These are phyloP conservation scores for Hygrophila difformis DNA, from an alignment of 257 asterid species.

Conservation along the genomic window DNA sequence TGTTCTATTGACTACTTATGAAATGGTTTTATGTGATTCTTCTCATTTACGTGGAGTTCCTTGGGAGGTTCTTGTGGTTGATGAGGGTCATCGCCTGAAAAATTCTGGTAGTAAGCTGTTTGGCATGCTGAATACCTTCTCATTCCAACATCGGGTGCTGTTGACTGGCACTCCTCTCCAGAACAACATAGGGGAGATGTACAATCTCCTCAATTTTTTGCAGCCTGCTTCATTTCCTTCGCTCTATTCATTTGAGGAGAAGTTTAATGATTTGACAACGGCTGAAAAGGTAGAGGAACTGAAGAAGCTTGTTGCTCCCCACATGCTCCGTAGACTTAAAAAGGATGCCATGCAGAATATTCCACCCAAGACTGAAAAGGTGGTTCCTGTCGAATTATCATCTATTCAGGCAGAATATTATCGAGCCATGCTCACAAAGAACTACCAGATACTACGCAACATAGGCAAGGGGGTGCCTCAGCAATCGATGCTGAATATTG, in stretches of 20 bases:
- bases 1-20: constrained; percentile 90
- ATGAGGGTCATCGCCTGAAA: constrained; percentile 98
- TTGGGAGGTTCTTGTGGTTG: constrained; percentile 99
- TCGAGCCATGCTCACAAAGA: constrained; percentile 97
- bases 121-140: constrained; percentile 74
- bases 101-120: constrained; percentile 84
- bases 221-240: constrained; percentile 95
- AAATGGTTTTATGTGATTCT: constrained; percentile 91
- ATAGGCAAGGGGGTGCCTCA: constrained; percentile 86
- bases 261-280: constrained; percentile 82
- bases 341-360: constrained; percentile 96
- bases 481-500: constrained; percentile 95
- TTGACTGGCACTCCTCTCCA: constrained; percentile 98
- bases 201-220: constrained; percentile 81
- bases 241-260: constrained; percentile 81
- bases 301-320: constrained; percentile 97
- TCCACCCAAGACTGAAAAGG: constrained; percentile 94
- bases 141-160: constrained; percentile 87
- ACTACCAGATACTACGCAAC: constrained; percentile 90
- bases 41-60: constrained; percentile 79
- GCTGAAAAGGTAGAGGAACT: constrained; percentile 92
- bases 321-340: constrained; percentile 94
- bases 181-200: constrained; percentile 98
- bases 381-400: constrained; percentile 96
- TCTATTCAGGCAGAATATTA: constrained; percentile 97